Percentiles rank a stretch among this genome's conserved stretches.
Conservation (phyloP, 257 asterid genomes). For the Solanum chiquidenum region DNA sequence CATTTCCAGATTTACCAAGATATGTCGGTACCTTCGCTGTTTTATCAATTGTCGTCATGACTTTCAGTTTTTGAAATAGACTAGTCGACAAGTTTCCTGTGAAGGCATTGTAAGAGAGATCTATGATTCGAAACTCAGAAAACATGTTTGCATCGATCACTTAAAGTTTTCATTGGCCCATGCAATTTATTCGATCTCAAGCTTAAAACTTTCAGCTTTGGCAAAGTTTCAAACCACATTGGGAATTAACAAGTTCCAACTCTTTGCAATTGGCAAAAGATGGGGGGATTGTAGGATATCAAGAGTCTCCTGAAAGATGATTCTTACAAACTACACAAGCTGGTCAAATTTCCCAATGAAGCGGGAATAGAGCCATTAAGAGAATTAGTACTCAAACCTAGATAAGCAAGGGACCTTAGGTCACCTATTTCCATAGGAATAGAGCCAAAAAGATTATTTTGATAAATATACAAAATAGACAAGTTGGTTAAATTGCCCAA, state of each 20-base stretch:
- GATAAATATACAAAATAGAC: neutral
- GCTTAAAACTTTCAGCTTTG: neutral
- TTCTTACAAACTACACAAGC: neutral
- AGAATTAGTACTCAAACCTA: neutral
- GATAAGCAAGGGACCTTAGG: neutral
- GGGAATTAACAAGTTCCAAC: neutral
- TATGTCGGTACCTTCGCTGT: neutral
- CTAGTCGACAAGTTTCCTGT: neutral
- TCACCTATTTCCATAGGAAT: neutral
- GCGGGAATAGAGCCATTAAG: neutral
- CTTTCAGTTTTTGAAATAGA: neutral
- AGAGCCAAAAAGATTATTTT: neutral
- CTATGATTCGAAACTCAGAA: neutral
- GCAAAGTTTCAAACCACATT: neutral
- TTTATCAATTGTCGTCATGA: neutral
- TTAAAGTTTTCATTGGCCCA: neutral
- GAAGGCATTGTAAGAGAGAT: neutral
- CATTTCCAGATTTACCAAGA: neutral
- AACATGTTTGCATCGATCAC: neutral
- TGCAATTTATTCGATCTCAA: no score
- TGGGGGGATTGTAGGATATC: neutral
- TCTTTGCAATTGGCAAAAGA: neutral
- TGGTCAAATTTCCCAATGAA: neutral
- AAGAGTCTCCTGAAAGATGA: neutral
- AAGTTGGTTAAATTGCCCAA: neutral